Evolutionary conservation across 352 stramenopile genomes (phyloP), one percentile per base, ranked within the genome.

Genomic region (Phytophthora ramorum): DNA sequence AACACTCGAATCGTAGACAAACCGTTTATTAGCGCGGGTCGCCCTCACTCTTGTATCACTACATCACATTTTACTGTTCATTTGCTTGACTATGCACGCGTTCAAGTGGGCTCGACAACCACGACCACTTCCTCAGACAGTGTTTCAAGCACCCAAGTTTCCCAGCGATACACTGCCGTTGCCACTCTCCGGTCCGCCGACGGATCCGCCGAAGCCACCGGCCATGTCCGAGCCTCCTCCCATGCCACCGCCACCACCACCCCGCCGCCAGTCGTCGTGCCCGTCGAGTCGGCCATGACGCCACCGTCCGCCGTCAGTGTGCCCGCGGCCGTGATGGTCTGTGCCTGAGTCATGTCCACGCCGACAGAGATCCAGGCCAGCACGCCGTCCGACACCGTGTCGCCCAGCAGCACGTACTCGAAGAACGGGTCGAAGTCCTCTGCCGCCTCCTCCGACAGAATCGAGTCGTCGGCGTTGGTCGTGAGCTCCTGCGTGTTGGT

Each of bases 361-460:
- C 26, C 26, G 2, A 32, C 26, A 1, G 26, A 32, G 63, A 81
- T 70, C 73, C 73, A 81, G 22, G 73, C 64, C 54, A 81, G 55
- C 14, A 78, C 49, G 24, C 70, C 70, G 44, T 78, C 70, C 17
- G 48, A 26, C 24, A 75, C 44, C 14, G n/a, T 53, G 44, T 72
- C 66, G 38, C 71, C 71, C 47, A 79, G 50, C 8, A 55, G n/a
- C 50, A 67, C 59, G 48, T 76, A 76, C 55, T 73, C 43, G 17
- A 76, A 49, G 3, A 79, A 32, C 3, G 71, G 71, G 38, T 76
- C 61, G 20, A 73, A 79, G 22, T 60, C 61, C 8, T 60, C 24
- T 0, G 55, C 61, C 60, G 69, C 60, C 19, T 72, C 64, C 41
- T 80, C 60, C 0, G 71, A 40, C 13, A 76, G 41, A 40, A 75